Evolutionary conservation across 2,329 filamentous ascomycete species (phyloP), one percentile per base, ranked within the genome.

Genomic region (Cytospora schulzeri): DNA sequence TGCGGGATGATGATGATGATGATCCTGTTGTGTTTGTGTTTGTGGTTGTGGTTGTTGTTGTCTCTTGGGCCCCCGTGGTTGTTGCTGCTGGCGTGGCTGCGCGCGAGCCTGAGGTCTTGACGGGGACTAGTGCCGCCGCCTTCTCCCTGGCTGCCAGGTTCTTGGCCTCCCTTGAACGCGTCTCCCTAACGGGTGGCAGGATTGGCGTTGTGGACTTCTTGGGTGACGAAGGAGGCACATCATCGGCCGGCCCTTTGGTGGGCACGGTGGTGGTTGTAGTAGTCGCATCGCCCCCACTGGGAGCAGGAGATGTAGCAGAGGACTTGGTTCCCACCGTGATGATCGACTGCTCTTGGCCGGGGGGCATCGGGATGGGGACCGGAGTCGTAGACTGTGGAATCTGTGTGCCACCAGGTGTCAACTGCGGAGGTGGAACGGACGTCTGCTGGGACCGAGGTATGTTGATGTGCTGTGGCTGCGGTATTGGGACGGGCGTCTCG

Each of bases 401-500:
- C 2, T 68, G 67, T 24, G 66, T 62, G 52, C 61, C 59, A 22
- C 59, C 63, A 28, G 65, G 62, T 24, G 62, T 64, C 45, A 68
- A 26, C 14, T 63, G 65, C 1, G 66, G 67, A 11, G 66, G 68
- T 29, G 64, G 68, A 3, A 67, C 67, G 17, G 70, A 67, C 5
- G 70, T 71, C 60, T 73, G 72, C 35, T 70, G 68, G 19, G 70
- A 58, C 14, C 65, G 65, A 50, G 65, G 55, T 64, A 58, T 45
- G 68, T 69, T 24, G 71, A 69, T 68, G 11, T 71, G 70, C 31
- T 73, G 71, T 0, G 76, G 70, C 28, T 73, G 71, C 0, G 76
- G 76, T 28, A 75, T 73, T 22, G 76, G 76, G 19, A 77, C 75
- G 2, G 75, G 75, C n/a, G 76, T 77, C 67, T 77, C 76, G 1